Evolutionary conservation across 2,329 filamentous ascomycete species (phyloP).

Genomic region (Onygenales sp.): DNA sequence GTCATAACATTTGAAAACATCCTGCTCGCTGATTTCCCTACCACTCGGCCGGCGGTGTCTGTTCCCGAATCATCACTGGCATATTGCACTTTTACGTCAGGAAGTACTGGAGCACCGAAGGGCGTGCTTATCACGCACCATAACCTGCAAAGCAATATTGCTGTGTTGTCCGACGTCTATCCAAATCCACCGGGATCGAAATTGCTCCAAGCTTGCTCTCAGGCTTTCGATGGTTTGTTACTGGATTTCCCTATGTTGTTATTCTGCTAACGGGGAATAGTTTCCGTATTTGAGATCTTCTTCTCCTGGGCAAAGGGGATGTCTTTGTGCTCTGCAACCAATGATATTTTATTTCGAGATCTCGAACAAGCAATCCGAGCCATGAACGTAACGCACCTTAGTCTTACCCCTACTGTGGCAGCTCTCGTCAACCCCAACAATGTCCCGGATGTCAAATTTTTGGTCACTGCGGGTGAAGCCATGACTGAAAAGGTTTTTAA

Average conservation of each 20-base stretch:
- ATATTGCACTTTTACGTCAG: constrained; percentile 76
- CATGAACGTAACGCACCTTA: constrained; percentile 66
- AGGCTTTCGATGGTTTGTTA: constrained; percentile 59
- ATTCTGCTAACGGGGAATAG: constrained; percentile 23
- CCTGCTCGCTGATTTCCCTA: not conserved
- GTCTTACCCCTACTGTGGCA: constrained; percentile 77
- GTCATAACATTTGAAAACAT: not conserved
- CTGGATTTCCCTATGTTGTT: not conserved
- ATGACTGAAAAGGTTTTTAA: constrained; percentile 62
- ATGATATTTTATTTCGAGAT: constrained; percentile 65
- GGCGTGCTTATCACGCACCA: constrained; percentile 68
- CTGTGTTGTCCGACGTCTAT: constrained; percentile 56
- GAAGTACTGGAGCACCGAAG: constrained; percentile 72
- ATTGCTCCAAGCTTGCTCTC: constrained; percentile 74
- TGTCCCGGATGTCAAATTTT: constrained; percentile 61
- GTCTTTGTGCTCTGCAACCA: constrained; percentile 64
- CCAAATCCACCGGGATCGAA: constrained; percentile 45
- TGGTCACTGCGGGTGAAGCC: constrained; percentile 74
- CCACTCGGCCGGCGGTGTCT: not conserved
- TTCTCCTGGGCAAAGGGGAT: constrained; percentile 72
- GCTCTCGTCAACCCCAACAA: constrained; percentile 59
- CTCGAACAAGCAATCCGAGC: constrained; percentile 57
- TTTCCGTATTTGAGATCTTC: constrained; percentile 86
- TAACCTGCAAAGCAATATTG: constrained; percentile 69
- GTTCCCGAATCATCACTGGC: constrained; percentile 43